A percentile compares a stretch with the other conserved stretches of the same genome.
These are phyloP conservation scores for Aureobasidium sp. DNA, from an alignment of 2,329 filamentous ascomycete genomes.

Conservation along the genomic window DNA sequence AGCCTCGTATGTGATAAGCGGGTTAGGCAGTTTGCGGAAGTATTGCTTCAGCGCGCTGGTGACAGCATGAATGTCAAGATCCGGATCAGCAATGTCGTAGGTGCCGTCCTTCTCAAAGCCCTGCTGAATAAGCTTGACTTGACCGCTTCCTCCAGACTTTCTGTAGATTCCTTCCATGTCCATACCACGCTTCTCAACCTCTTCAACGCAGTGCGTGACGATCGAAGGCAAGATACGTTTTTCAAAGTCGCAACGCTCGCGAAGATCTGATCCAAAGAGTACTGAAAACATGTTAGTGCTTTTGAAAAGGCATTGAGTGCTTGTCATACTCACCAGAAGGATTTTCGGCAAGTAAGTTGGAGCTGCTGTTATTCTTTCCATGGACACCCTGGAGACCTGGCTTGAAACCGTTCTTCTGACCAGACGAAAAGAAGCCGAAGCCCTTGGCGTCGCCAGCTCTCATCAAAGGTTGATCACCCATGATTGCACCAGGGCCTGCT, in stretches of 20 bases:
- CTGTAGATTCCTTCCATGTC: slow-evolving; percentile 96
- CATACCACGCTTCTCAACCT: slow-evolving; percentile 94
- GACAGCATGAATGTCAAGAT: slow-evolving; percentile 90
- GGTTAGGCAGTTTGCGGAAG: slow-evolving; percentile 83
- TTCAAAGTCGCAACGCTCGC: slow-evolving; percentile 78
- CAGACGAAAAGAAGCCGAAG: slow-evolving; percentile 27
- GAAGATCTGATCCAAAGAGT: slow-evolving; percentile 84
- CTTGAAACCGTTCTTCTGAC: slow-evolving; percentile 27
- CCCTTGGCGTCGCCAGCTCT: slow-evolving; percentile 15
- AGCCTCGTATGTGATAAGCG: slow-evolving; percentile 82
- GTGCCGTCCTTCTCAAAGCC: slow-evolving; percentile 76
- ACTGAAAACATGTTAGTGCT: slow-evolving; percentile 25
- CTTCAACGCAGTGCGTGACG: slow-evolving; percentile 87
- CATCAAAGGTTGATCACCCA: slow-evolving; percentile 9
- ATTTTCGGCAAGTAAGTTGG: slow-evolving; percentile 30
- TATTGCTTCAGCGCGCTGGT: slow-evolving; percentile 96
- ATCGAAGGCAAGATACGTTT: slow-evolving; percentile 82
- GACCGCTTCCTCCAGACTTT: slow-evolving; percentile 88
- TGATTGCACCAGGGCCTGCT: slow-evolving; percentile 20
- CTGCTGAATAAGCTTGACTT: slow-evolving; percentile 81
- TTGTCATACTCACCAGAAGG: slow-evolving; percentile 22
- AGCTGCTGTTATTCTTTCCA: slow-evolving; percentile 36
- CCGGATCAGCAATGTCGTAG: slow-evolving; percentile 87
- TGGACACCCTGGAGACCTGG: slow-evolving; percentile 26
- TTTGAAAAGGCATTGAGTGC: not conserved